phyloP scores from a whole-genome alignment of 805 yeast species.

The Brettanomyces naardenensis region DNA sequence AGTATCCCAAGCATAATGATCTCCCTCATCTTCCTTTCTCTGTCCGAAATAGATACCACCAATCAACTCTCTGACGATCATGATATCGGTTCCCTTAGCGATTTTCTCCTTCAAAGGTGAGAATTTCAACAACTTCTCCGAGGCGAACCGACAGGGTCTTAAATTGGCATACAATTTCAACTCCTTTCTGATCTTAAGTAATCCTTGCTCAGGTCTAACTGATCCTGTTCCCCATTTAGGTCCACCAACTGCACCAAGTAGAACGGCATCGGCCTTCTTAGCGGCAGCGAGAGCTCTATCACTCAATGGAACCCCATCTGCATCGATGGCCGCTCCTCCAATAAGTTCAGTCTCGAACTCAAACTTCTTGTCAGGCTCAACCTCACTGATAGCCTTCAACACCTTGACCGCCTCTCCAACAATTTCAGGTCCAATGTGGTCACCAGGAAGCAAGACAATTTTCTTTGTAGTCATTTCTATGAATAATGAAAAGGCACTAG shows the following conservation, averaged over 20 bases:
- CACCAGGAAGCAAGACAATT: slow-evolving; percentile 89
- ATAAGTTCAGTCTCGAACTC: slow-evolving; percentile 78
- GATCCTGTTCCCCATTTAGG: slow-evolving; percentile 98
- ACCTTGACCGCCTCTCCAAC: slow-evolving; percentile 89
- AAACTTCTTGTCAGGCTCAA: slow-evolving; percentile 51
- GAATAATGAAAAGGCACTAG: neutral
- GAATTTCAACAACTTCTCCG: slow-evolving; percentile 73
- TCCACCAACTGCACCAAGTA: slow-evolving; percentile 97
- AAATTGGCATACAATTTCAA: slow-evolving; percentile 90
- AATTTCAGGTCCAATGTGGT: slow-evolving; percentile 92
- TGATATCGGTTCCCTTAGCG: slow-evolving; percentile 86
- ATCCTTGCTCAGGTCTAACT: slow-evolving; percentile 97
- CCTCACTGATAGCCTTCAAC: slow-evolving; percentile 64
- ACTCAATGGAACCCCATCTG: slow-evolving; percentile 87
- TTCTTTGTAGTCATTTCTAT: slow-evolving; percentile 37
- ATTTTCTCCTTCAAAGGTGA: slow-evolving; percentile 83
- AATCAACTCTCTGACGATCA: slow-evolving; percentile 91
- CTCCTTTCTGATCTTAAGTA: slow-evolving; percentile 89
- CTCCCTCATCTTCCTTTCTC: slow-evolving; percentile 84
- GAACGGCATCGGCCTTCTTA: slow-evolving; percentile 86
- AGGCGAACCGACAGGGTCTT: slow-evolving; percentile 92
- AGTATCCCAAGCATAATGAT: slow-evolving; percentile 86
- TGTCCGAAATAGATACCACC: slow-evolving; percentile 99
- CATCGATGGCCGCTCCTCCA: slow-evolving; percentile 98
- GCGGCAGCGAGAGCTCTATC: slow-evolving; percentile 79